Evolutionary conservation across 768 basidiomycete species (phyloP).

Genomic region (Lepiota brunneoincarnata): DNA sequence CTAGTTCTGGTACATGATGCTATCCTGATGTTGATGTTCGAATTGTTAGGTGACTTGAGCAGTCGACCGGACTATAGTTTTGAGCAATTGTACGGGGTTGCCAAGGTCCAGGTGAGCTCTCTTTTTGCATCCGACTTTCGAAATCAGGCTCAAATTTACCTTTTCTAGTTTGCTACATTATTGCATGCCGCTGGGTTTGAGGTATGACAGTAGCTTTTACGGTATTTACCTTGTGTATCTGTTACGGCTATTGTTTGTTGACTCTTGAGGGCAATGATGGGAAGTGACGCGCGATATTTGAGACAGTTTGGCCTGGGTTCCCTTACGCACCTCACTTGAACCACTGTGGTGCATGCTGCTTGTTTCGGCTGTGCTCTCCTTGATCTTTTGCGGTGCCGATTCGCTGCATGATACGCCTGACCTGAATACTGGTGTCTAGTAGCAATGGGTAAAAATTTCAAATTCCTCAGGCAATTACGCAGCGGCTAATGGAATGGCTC

Average conservation of each 20-base stretch:
- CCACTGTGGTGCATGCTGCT: not conserved
- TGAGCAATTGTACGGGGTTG: slow-evolving; percentile 76
- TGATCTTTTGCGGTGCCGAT: not conserved
- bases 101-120: slow-evolving; percentile 82
- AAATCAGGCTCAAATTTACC: not conserved
- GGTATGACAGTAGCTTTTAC: slow-evolving; percentile 11
- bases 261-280: not conserved
- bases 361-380: not conserved
- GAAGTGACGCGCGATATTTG: slow-evolving; percentile 10
- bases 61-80: slow-evolving; percentile 81
- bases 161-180: slow-evolving; percentile 61
- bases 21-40: not conserved
- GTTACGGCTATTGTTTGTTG: not conserved
- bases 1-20: slow-evolving; percentile 5
- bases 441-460: slow-evolving; percentile 4
- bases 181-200: slow-evolving; percentile 70
- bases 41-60: slow-evolving; percentile 64
- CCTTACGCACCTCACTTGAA: not conserved
- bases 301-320: slow-evolving; percentile 1
- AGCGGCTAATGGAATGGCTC: not conserved
- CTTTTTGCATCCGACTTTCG: not conserved
- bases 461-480: not conserved
- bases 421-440: not conserved
- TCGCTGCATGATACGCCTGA: not conserved
- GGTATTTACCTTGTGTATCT: slow-evolving; percentile 4